phyloP scores from a whole-genome alignment of 441 rosid genomes.

The Oxalis stricta region DNA sequence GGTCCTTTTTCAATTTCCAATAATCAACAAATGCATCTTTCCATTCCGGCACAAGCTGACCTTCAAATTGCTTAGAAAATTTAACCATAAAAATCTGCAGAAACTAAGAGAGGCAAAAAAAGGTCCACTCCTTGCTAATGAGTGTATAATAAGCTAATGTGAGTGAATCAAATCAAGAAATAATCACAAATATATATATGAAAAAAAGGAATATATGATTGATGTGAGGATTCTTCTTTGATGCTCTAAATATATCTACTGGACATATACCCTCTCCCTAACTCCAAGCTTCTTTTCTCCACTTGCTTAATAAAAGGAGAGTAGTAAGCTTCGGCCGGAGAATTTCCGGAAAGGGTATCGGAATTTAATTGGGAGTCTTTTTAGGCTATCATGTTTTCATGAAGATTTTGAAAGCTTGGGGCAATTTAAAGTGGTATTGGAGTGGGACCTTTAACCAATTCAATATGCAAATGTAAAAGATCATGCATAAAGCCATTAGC shows the following conservation, averaged over 20 bases:
- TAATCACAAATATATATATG: slow-evolving; percentile 33
- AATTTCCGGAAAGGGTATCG: slow-evolving; percentile 12
- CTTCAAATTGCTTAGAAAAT: slow-evolving; percentile 79
- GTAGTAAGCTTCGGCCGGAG: slow-evolving; percentile 41
- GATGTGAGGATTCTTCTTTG: slow-evolving; percentile 22
- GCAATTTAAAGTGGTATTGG: slow-evolving; percentile 19
- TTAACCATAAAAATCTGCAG: slow-evolving; percentile 40
- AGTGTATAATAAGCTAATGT: slow-evolving; percentile 9
- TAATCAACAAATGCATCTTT: slow-evolving; percentile 97
- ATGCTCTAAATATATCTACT: slow-evolving; percentile 55
- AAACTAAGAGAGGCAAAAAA: neutral
- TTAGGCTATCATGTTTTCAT: slow-evolving; percentile 13
- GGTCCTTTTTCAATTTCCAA: slow-evolving; percentile 71
- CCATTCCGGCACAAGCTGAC: slow-evolving; percentile 96
- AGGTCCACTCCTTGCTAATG: slow-evolving; percentile 5
- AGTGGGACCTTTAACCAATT: slow-evolving; percentile 2
- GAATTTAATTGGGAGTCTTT: slow-evolving; percentile 10
- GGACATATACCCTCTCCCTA: slow-evolving; percentile 14
- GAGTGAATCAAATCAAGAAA: slow-evolving; percentile 28
- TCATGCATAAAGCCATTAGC: neutral
- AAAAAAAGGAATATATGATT: slow-evolving; percentile 20
- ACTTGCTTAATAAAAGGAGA: slow-evolving; percentile 37
- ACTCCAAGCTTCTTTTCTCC: slow-evolving; percentile 36
- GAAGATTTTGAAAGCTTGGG: slow-evolving; percentile 10
- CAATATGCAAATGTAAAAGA: neutral